A percentile compares a stretch with the other conserved stretches of the same genome.
phyloP scores from a whole-genome alignment of 768 basidiomycete species.

The Roridomyces roridus region DNA sequence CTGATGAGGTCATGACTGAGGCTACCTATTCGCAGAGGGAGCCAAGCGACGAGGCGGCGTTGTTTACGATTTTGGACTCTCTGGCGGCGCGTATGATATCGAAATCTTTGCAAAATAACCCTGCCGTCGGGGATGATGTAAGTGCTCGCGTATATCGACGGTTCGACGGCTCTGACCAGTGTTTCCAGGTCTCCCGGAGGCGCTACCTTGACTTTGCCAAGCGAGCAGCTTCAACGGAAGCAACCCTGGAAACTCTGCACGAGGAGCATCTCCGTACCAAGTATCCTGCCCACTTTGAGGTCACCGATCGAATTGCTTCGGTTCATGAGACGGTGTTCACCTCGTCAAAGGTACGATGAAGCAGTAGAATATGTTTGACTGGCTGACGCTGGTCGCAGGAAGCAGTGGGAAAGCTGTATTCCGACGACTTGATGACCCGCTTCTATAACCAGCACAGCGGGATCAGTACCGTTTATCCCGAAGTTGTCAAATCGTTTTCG shows the following conservation, averaged over 20 bases:
- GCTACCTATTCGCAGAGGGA: not conserved
- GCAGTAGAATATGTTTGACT: not conserved
- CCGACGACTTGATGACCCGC: conserved; percentile 8
- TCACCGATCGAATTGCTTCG: not conserved
- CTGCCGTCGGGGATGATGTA: not conserved
- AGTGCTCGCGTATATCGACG: not conserved
- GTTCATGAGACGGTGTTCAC: conserved; percentile 11
- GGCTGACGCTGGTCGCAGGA: not conserved
- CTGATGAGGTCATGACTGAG: not conserved
- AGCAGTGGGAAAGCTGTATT: conserved; percentile 4
- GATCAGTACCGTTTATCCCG: not conserved
- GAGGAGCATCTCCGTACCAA: not conserved
- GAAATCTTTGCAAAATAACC: not conserved
- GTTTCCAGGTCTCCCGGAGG: conserved; percentile 1
- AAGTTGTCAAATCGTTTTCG: not conserved
- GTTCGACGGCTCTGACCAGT: not conserved
- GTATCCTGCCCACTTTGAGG: conserved; percentile 13
- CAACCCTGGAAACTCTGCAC: not conserved
- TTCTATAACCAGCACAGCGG: conserved; percentile 1
- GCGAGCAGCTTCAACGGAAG: not conserved
- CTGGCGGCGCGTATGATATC: not conserved
- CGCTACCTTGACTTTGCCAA: conserved; percentile 1
- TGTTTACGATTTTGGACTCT: not conserved
- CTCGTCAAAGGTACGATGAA: not conserved
- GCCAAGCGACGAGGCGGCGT: not conserved